A percentile compares a stretch with the other conserved stretches of the same genome.
phyloP scores from a whole-genome alignment of 495 filamentous ascomycete genomes.

The Chaetomium cochliodes region DNA sequence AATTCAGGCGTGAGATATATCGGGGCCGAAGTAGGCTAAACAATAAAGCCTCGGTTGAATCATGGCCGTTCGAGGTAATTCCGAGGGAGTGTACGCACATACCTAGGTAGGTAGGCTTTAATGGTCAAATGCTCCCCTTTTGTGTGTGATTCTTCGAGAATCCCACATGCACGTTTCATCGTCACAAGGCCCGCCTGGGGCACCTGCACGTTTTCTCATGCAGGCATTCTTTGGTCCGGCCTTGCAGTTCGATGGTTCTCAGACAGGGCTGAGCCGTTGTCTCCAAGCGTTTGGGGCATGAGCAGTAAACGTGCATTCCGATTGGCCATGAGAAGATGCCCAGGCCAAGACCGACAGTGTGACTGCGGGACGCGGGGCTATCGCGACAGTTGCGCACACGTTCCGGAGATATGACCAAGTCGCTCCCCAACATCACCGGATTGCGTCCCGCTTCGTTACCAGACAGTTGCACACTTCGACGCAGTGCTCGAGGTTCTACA shows the following conservation, averaged over 20 bases:
- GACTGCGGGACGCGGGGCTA: conserved; percentile 20
- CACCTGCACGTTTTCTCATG: background rate
- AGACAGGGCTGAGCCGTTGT: conserved; percentile 3
- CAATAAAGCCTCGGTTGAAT: too few species aligned
- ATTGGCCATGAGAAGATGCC: conserved; percentile 19
- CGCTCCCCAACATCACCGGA: background rate
- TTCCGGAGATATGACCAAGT: conserved; percentile 7
- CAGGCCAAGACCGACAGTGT: conserved; percentile 3
- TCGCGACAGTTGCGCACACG: conserved; percentile 18
- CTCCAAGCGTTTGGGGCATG: conserved; percentile 25
- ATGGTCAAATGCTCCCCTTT: too few species aligned
- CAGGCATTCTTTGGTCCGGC: background rate
- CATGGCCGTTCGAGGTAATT: too few species aligned
- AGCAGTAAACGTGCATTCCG: conserved; percentile 12
- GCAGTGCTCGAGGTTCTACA: background rate
- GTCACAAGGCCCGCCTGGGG: too few species aligned
- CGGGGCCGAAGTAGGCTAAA: too few species aligned
- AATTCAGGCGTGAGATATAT: too few species aligned
- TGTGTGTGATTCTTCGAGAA: too few species aligned
- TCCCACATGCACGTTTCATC: too few species aligned
- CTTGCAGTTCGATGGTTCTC: background rate
- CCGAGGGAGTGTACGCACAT: too few species aligned
- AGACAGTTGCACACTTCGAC: background rate
- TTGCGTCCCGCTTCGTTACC: background rate
- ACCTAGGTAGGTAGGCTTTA: too few species aligned